phyloP scores from a whole-genome alignment of 139 green algal genomes.

The Chlorokybus atmophyticus region DNA sequence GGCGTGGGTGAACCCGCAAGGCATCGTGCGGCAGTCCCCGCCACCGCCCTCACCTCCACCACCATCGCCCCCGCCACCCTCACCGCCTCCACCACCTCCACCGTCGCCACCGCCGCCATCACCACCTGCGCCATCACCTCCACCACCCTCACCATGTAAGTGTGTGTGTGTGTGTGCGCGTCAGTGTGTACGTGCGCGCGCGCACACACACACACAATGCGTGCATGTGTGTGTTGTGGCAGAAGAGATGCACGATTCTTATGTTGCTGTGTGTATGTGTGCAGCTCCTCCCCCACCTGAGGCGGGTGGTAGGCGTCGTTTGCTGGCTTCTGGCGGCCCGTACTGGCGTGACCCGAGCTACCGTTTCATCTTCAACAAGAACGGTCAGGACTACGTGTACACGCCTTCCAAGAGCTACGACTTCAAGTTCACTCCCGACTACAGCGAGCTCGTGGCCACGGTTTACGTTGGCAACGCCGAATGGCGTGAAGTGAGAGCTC shows the following conservation, averaged over 20 bases:
- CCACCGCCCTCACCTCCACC: neutral
- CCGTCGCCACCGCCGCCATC: neutral
- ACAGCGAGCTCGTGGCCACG: constrained; percentile 4
- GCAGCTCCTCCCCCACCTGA: neutral
- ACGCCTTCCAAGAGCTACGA: constrained; percentile 15
- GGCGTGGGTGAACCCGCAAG: constrained; percentile 4
- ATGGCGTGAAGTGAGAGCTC: neutral
- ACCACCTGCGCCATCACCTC: no score
- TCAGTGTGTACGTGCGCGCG: no score
- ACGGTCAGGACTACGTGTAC: neutral
- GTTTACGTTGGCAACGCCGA: constrained; percentile 14
- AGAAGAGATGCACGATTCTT: no score
- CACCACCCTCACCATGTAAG: no score
- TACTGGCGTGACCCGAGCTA: neutral
- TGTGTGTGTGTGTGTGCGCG: no score
- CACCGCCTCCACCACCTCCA: neutral
- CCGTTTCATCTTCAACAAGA: constrained; percentile 16
- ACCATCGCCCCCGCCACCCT: neutral
- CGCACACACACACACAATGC: no score
- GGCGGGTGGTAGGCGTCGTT: neutral
- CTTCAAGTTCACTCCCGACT: constrained; percentile 2
- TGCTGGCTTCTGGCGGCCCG: neutral
- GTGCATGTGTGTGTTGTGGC: no score
- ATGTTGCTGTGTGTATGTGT: no score
- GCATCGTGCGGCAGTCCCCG: neutral